Percentiles rank a stretch among this genome's conserved stretches.
phyloP scores from a whole-genome alignment of 2,329 filamentous ascomycete genomes.

The Beauveria caledonica region DNA sequence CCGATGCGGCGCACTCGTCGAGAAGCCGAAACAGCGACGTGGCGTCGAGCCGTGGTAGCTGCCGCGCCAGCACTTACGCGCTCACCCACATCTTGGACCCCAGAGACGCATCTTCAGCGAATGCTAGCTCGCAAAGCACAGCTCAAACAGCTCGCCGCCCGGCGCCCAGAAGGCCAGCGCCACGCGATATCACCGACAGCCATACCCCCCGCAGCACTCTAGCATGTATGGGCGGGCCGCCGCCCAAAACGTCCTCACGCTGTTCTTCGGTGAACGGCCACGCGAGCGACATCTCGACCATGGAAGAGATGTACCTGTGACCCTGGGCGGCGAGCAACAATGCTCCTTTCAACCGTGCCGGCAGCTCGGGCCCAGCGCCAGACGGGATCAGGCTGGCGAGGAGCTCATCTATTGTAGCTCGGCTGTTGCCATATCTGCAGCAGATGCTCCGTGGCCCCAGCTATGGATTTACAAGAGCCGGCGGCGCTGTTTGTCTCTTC shows the following conservation, averaged over 20 bases:
- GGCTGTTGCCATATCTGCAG: slow-evolving; percentile 79
- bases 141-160: slow-evolving; percentile 40
- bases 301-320: slow-evolving; percentile 55
- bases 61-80: slow-evolving; percentile 73
- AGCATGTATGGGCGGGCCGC: slow-evolving; percentile 71
- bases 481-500: neutral
- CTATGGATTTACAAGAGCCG: slow-evolving; percentile 17
- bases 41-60: slow-evolving; percentile 44
- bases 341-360: neutral
- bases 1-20: slow-evolving; percentile 30
- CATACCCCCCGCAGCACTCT: slow-evolving; percentile 69
- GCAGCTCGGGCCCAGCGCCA: slow-evolving; percentile 53
- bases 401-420: slow-evolving; percentile 49
- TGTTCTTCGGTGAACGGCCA: slow-evolving; percentile 63
- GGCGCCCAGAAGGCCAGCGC: slow-evolving; percentile 40
- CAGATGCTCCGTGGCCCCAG: slow-evolving; percentile 47
- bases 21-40: slow-evolving; percentile 39
- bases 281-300: slow-evolving; percentile 56
- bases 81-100: slow-evolving; percentile 96
- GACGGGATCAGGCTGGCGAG: slow-evolving; percentile 55
- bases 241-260: slow-evolving; percentile 64
- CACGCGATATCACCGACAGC: slow-evolving; percentile 51
- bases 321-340: slow-evolving; percentile 33
- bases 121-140: slow-evolving; percentile 78
- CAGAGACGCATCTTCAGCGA: slow-evolving; percentile 72